Conservation (phyloP, 352 stramenopile genomes). For the Pythium phragmitis region DNA sequence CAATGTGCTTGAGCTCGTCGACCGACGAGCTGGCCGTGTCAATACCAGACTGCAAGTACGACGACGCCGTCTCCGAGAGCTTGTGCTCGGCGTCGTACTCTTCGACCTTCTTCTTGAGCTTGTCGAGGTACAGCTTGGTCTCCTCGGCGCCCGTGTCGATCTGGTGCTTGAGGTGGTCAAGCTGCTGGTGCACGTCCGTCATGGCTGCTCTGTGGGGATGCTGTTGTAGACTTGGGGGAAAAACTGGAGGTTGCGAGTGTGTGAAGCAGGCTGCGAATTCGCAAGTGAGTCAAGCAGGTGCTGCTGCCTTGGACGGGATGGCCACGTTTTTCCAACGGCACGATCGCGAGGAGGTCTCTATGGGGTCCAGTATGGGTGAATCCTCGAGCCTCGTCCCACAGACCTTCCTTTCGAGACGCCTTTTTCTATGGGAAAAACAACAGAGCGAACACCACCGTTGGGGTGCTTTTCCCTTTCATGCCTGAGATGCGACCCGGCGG, state of each 20-base stretch:
- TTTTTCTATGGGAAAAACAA: constrained; percentile 19
- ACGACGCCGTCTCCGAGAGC: constrained; percentile 39
- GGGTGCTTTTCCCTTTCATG: neutral
- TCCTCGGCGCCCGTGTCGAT: constrained; percentile 52
- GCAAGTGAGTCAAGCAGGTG: constrained; percentile 6
- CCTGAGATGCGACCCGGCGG: constrained; percentile 13
- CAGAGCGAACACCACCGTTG: neutral
- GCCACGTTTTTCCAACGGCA: constrained; percentile 1
- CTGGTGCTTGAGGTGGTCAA: constrained; percentile 48
- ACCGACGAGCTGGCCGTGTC: constrained; percentile 33
- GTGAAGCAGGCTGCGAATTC: constrained; percentile 17
- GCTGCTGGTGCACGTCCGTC: constrained; percentile 40
- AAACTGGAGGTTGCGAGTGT: constrained; percentile 2
- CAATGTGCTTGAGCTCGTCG: constrained; percentile 38
- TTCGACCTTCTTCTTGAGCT: constrained; percentile 59
- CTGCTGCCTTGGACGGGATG: neutral
- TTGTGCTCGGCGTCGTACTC: constrained; percentile 53
- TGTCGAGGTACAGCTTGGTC: constrained; percentile 52
- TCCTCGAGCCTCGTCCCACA: constrained; percentile 9
- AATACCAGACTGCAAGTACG: constrained; percentile 48
- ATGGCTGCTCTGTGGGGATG: constrained; percentile 31
- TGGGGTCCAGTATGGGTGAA: neutral
- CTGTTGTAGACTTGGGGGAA: neutral
- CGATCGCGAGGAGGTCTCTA: constrained; percentile 5
- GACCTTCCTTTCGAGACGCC: neutral